These are phyloP conservation scores for Fraxinus baroniana DNA, from an alignment of 305 asterid genomes.

Conservation along the genomic window DNA sequence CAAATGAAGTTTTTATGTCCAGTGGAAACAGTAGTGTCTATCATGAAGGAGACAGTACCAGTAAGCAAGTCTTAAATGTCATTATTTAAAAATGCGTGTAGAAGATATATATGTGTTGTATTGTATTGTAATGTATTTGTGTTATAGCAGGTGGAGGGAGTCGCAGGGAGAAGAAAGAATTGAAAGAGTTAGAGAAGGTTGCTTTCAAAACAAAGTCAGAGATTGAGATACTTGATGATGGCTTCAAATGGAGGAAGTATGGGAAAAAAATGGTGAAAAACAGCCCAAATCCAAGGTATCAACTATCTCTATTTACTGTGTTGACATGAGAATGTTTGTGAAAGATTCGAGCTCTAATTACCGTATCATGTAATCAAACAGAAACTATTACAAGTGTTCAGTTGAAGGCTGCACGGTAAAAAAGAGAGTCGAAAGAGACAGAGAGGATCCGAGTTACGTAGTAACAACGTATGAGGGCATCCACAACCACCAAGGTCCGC, in stretches of 20 bases:
- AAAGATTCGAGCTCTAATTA: neutral
- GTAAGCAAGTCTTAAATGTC: constrained; percentile 38
- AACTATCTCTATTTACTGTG: too few relatives aligned
- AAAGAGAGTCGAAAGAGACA: constrained; percentile 88
- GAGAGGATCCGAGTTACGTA: constrained; percentile 68
- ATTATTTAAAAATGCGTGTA: neutral
- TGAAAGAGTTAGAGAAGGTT: constrained; percentile 54
- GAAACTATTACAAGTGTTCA: constrained; percentile 87
- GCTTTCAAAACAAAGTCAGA: constrained; percentile 83
- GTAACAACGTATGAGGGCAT: constrained; percentile 83
- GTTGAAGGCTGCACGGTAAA: constrained; percentile 85
- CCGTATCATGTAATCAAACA: constrained; percentile 23
- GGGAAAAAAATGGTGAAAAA: constrained; percentile 96
- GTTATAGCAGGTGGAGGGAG: constrained; percentile 42
- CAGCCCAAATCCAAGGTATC: constrained; percentile 88
- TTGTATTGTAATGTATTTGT: neutral
- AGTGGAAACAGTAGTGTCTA: constrained; percentile 30
- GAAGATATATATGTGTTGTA: neutral
- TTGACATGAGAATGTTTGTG: too few relatives aligned
- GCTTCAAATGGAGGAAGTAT: constrained; percentile 92
- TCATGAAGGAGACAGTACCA: constrained; percentile 33
- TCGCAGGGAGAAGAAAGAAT: constrained; percentile 44
- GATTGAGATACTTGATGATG: constrained; percentile 79
- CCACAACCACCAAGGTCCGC: constrained; percentile 75
- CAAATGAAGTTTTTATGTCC: constrained; percentile 23